These are phyloP conservation scores for Echria macrotheca DNA, from an alignment of 495 filamentous ascomycete genomes.

Conservation along the genomic window DNA sequence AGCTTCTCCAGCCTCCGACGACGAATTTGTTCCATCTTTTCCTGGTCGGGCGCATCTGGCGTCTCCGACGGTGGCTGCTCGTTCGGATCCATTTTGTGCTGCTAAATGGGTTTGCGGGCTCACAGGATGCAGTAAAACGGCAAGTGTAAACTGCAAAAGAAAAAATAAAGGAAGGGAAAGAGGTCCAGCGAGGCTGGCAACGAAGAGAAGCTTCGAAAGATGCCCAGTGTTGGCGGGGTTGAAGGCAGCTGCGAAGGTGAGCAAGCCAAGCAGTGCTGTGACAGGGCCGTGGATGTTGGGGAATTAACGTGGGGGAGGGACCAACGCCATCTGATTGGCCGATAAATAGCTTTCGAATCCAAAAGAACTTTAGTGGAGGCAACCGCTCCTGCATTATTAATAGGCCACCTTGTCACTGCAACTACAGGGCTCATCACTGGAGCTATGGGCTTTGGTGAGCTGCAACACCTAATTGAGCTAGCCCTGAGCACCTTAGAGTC, in stretches of 20 bases:
- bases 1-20: slow-evolving; percentile 38
- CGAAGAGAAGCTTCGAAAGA: slow-evolving; percentile 1
- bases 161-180: not conserved
- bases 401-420: too few relatives aligned
- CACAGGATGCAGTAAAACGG: not conserved
- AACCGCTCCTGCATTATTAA: not conserved
- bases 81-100: slow-evolving; percentile 26
- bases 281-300: not conserved
- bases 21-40: slow-evolving; percentile 38
- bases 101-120: not conserved
- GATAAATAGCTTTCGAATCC: not conserved
- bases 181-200: not conserved
- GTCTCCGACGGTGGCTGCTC: slow-evolving; percentile 20
- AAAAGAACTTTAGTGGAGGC: not conserved
- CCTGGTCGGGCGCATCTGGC: slow-evolving; percentile 28
- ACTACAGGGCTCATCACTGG: too few relatives aligned
- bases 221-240: slow-evolving; percentile 25
- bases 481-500: too few relatives aligned
- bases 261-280: not conserved
- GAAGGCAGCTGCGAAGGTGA: slow-evolving; percentile 6
- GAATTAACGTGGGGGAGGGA: not conserved
- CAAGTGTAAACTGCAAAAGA: not conserved
- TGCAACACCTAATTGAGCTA: too few relatives aligned
- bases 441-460: too few relatives aligned
- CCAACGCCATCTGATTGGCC: not conserved